phyloP scores from a whole-genome alignment of 2,329 filamentous ascomycete species.

The Microdochium bolleyi region DNA sequence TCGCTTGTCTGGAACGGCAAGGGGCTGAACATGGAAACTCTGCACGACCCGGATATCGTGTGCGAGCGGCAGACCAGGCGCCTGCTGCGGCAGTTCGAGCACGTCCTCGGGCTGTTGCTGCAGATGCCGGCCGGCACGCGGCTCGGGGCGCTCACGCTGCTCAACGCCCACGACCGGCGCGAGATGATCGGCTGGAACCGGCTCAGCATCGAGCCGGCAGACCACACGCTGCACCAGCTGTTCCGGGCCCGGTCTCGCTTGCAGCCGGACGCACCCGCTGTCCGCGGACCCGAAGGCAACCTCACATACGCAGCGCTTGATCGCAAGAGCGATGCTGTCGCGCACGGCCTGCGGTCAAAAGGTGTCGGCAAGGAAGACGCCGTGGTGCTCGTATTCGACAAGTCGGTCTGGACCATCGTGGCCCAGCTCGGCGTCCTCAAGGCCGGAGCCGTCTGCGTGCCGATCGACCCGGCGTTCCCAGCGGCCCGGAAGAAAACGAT shows the following conservation, averaged over 20 bases:
- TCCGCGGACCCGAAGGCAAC: not conserved
- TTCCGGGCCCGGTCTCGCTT: not conserved
- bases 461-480: constrained; percentile 1
- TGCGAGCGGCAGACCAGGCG: no score
- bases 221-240: no score
- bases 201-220: no score
- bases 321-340: not conserved
- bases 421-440: constrained; percentile 1
- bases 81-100: no score
- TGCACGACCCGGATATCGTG: no score
- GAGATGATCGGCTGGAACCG: no score
- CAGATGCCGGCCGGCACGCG: no score
- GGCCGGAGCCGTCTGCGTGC: not conserved
- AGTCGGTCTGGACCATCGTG: not conserved
- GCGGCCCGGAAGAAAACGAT: not conserved
- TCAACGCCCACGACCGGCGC: no score
- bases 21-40: no score
- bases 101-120: no score
- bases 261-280: not conserved
- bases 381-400: not conserved
- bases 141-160: no score
- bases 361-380: not conserved
- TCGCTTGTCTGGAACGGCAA: no score
- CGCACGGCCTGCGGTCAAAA: not conserved
- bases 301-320: not conserved